Evolutionary conservation across 2,329 filamentous ascomycete genomes (phyloP).

Genomic region (Claviceps capensis): DNA sequence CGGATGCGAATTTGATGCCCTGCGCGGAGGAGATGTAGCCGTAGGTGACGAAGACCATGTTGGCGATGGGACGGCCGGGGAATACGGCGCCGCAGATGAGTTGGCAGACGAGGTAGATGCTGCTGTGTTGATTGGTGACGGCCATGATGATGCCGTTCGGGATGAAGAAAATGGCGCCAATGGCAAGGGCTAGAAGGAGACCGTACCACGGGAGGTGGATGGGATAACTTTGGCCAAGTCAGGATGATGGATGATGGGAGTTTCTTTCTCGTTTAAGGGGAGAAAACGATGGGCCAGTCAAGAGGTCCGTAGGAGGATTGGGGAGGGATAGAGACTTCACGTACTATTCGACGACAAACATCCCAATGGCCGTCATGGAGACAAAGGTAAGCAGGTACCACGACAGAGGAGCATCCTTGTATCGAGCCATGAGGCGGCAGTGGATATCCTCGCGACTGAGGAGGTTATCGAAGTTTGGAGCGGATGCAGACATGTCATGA

Average conservation of each 20-base stretch:
- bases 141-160: slow-evolving; percentile 90
- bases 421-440: slow-evolving; percentile 68
- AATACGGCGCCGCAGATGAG: slow-evolving; percentile 72
- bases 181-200: slow-evolving; percentile 60
- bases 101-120: slow-evolving; percentile 77
- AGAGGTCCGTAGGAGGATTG: background rate
- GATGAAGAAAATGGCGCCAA: slow-evolving; percentile 73
- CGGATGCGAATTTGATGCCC: slow-evolving; percentile 77
- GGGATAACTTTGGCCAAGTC: slow-evolving; percentile 42
- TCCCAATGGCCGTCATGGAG: slow-evolving; percentile 63
- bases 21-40: slow-evolving; percentile 82
- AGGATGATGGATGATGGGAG: background rate
- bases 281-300: too few species aligned
- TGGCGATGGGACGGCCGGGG: slow-evolving; percentile 73
- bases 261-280: too few species aligned
- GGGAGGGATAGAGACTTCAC: background rate
- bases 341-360: slow-evolving; percentile 73
- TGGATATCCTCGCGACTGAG: slow-evolving; percentile 69
- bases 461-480: slow-evolving; percentile 35
- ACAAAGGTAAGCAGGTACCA: slow-evolving; percentile 72
- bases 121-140: slow-evolving; percentile 79
- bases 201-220: slow-evolving; percentile 81
- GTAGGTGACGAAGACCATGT: slow-evolving; percentile 90
- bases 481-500: slow-evolving; percentile 20
- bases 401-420: slow-evolving; percentile 64